Percentiles rank a stretch among this genome's conserved stretches.
Conservation (phyloP, 2,329 filamentous ascomycete genomes). For the Gremmenia infestans region DNA sequence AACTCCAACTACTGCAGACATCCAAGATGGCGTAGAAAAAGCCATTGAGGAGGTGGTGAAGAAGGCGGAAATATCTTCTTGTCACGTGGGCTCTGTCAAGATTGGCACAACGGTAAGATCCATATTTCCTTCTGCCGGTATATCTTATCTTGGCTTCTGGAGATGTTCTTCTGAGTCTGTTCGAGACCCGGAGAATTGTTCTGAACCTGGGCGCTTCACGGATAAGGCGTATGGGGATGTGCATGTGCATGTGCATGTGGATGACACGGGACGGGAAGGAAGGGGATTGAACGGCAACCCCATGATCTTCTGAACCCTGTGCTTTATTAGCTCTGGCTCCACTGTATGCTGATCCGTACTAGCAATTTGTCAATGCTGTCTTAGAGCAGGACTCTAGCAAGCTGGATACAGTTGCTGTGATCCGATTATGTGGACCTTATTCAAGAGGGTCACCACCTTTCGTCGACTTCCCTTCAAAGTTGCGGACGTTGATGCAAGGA, state of each 20-base stretch:
- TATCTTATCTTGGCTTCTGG: neutral
- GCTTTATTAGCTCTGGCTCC: neutral
- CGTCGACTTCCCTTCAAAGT: slow-evolving; percentile 41
- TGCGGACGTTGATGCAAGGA: slow-evolving; percentile 43
- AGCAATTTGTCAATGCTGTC: slow-evolving; percentile 47
- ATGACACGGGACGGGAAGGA: neutral
- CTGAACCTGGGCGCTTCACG: neutral
- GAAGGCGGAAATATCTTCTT: slow-evolving; percentile 34
- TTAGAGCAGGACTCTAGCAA: slow-evolving; percentile 44
- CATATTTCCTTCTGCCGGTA: neutral
- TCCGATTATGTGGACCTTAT: slow-evolving; percentile 45
- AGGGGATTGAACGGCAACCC: too few species aligned
- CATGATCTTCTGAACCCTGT: neutral
- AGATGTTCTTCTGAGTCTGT: neutral
- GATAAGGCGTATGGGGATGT: neutral
- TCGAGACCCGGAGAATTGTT: neutral
- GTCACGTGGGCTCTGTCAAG: slow-evolving; percentile 41
- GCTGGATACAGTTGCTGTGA: slow-evolving; percentile 46
- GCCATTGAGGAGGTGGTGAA: slow-evolving; percentile 41
- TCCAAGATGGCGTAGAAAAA: slow-evolving; percentile 43
- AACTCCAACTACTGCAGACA: slow-evolving; percentile 45
- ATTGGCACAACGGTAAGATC: slow-evolving; percentile 37
- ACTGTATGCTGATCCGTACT: neutral
- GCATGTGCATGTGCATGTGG: too few species aligned
- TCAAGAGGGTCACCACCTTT: slow-evolving; percentile 46